Base-by-base conservation (phyloP, 2,329 filamentous ascomycete genomes). In the Torrubiella hemipterigena region DNA sequence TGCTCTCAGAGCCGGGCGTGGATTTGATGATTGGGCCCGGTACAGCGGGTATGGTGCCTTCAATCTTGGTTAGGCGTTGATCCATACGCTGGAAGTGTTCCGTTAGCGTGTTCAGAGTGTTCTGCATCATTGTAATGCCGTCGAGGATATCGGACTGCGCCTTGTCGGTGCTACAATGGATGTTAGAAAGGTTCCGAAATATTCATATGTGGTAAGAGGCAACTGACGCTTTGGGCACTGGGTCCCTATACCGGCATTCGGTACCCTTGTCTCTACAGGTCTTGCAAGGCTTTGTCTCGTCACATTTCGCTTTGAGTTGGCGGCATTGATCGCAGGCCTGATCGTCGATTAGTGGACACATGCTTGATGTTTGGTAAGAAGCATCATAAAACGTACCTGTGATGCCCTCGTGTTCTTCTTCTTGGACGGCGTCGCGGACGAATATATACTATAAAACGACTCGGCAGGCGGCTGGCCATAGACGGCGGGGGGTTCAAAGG, bases 301-400 rank as follows among this genome's bases (percentile, higher is more conserved):
- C 85, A 51, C 86, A 94, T 56, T 93, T 93, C 11, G 85, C 85
- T 55, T 93, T 94, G 23, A 89, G 69, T 38, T 81, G 72, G 36
- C 86, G 77, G 56, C 86, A 94, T 53, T 80, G 83, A 48, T 93
- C 86, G 55, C 91, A 98, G 22, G 91, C 91, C 78, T 93, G 45
- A 26, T n/a, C n/a, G n/a, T n/a, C n/a, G n/a, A n/a, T n/a, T n/a
- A n/a, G n/a, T n/a, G 10, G 22, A 20, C 16, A 20, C 15, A 18
- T 15, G 21, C 27, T 9, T 17, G 17, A 16, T 11, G 35, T 36
- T 30, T 34, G 39, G 23, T 30, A 27, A 36, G 31, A 40, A 33
- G 20, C 42, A 38, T 35, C 43, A 15, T 7, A 31, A 17, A 30
- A 37, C 49, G 38, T 54, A 76, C 72, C 64, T 78, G 73, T 7